These are phyloP conservation scores for Alternaria metachromatica DNA, from an alignment of 2,329 filamentous ascomycete genomes.

Conservation along the genomic window DNA sequence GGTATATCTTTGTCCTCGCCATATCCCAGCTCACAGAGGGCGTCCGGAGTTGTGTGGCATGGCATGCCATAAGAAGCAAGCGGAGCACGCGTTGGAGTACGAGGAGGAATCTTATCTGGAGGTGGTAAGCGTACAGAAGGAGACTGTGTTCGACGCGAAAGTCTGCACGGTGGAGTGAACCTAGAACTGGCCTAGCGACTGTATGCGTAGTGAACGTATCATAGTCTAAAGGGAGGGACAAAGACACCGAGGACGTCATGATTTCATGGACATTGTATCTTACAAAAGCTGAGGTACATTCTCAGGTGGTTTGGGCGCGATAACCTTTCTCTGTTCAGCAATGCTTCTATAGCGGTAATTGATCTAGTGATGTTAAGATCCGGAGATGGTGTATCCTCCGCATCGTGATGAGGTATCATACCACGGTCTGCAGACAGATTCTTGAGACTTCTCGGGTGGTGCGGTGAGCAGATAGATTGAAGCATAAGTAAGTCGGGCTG, in stretches of 20 bases:
- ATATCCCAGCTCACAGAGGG: constrained; percentile 12
- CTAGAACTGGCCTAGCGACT: too few relatives aligned
- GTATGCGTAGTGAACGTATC: neutral
- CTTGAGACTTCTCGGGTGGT: too few relatives aligned
- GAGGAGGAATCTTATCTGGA: constrained; percentile 13
- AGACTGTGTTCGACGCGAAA: constrained; percentile 8
- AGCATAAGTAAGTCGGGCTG: too few relatives aligned
- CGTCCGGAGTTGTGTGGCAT: neutral
- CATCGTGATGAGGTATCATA: too few relatives aligned
- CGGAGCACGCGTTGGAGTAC: constrained; percentile 1
- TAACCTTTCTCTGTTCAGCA: too few relatives aligned
- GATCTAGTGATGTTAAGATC: too few relatives aligned
- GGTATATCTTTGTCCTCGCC: constrained; percentile 24
- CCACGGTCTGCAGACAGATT: too few relatives aligned
- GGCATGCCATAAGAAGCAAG: neutral
- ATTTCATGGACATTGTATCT: neutral
- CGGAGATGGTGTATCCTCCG: too few relatives aligned
- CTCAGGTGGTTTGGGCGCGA: neutral
- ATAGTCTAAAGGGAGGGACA: neutral
- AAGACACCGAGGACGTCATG: neutral
- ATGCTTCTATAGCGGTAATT: too few relatives aligned
- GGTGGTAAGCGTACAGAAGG: constrained; percentile 14
- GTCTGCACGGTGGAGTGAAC: neutral
- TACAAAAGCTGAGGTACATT: neutral
- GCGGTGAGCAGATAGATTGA: too few relatives aligned